Percentiles rank a stretch among this genome's conserved stretches.
phyloP scores from a whole-genome alignment of 805 yeast genomes.

The Candida koratica region DNA sequence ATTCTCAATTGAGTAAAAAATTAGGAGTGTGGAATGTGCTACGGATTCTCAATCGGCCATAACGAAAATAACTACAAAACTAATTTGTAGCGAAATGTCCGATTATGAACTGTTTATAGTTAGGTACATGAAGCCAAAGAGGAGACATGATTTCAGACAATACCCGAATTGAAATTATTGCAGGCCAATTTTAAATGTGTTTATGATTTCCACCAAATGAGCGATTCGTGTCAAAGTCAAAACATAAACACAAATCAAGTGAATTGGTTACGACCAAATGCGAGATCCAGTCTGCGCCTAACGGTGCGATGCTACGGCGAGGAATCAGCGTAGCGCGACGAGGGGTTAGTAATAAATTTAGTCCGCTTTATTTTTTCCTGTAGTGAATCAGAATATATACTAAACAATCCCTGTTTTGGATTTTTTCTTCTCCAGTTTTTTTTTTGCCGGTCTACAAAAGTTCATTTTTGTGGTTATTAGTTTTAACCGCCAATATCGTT shows the following conservation, averaged over 20 bases:
- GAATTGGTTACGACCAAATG: conserved; percentile 7
- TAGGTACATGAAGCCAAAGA: no score
- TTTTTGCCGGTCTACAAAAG: conserved; percentile 1
- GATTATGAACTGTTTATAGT: no score
- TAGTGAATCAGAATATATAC: conserved; percentile 8
- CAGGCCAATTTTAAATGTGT: conserved; percentile 2
- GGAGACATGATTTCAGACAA: no score
- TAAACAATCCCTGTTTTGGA: conserved; percentile 6
- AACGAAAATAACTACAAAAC: no score
- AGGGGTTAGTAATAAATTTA: neutral
- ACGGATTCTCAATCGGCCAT: no score
- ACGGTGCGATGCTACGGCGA: neutral
- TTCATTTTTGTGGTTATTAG: conserved; percentile 4
- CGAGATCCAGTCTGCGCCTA: neutral
- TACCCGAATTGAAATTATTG: neutral
- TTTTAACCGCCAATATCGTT: neutral
- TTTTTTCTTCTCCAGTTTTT: conserved; percentile 7
- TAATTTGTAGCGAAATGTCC: no score
- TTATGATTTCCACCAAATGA: conserved; percentile 6
- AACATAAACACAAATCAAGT: conserved; percentile 7
- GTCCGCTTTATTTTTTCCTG: conserved; percentile 1
- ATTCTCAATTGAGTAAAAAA: conserved; percentile 5
- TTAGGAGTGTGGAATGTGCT: no score
- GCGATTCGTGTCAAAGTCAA: conserved; percentile 3
- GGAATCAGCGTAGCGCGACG: neutral